Base-by-base conservation (phyloP, 768 basidiomycete species). In the Mycena crocata region DNA sequence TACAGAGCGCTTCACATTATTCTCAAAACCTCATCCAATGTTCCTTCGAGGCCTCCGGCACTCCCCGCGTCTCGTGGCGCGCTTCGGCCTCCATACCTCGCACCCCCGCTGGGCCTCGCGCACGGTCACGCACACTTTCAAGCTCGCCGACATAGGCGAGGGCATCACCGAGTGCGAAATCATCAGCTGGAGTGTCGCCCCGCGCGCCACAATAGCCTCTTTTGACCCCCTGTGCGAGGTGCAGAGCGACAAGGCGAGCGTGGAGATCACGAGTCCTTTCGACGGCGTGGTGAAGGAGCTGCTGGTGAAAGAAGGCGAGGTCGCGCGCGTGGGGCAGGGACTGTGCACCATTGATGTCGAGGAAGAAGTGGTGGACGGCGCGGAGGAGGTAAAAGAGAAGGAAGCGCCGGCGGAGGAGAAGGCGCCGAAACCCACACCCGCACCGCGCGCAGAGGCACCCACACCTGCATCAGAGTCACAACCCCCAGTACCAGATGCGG, bases 161-260 rank as follows among this genome's bases (percentile, higher is more conserved):
- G 94, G 94, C 7, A 95, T 96, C 70, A 94, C 93, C 26, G 94
- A 96, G 77, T 93, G 93, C 74, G 93, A 96, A 79, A 86, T 96
- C 69, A 89, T 96, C 50, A 90, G 90, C 76, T 96, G 94, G 94
- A 88, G 79, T 57, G 86, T 94, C 52, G 82, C 87, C 70, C 85
- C 87, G 1, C 73, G 77, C 15, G 77, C 83, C 19, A 71, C 73
- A 0, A 78, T 96, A 0, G 81, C 86, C 59, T 83, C 86, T 15
- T 96, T 96, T 71, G 92, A 93, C 51, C 81, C 84, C 12, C 81
- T 95, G 6, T 94, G 93, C 73, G 94, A 95, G 67, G 93, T 95
- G 3, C 93, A 95, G 79, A 92, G 90, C 67, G 94, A 95, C 85
- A 95, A 95, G 77, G 94, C 93, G 1, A 92, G 89, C 77, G 94